These are phyloP conservation scores for Dothideomycetidae sp. DNA, from an alignment of 2,329 filamentous ascomycete genomes.

Conservation along the genomic window DNA sequence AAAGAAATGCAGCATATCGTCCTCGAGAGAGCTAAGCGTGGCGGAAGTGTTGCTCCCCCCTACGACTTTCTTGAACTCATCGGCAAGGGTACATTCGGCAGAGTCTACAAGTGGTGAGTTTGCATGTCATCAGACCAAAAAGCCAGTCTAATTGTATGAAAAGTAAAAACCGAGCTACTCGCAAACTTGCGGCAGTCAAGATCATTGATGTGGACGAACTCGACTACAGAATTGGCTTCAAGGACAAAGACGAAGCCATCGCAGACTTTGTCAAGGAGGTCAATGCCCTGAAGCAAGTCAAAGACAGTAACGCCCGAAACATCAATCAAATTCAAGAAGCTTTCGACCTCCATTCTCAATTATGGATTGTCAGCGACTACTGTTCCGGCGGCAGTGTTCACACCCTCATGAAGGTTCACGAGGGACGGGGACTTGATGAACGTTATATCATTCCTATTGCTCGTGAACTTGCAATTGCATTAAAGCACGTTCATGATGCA, in stretches of 20 bases:
- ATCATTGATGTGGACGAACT: slow-evolving; percentile 73
- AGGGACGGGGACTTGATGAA: slow-evolving; percentile 35
- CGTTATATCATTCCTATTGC: slow-evolving; percentile 50
- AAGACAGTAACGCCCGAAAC: slow-evolving; percentile 60
- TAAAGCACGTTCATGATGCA: slow-evolving; percentile 50
- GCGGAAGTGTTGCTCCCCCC: slow-evolving; percentile 45
- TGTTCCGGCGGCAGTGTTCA: slow-evolving; percentile 70
- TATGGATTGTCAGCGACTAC: slow-evolving; percentile 84
- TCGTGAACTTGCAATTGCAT: slow-evolving; percentile 45
- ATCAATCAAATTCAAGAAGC: slow-evolving; percentile 73
- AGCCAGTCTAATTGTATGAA: too few species aligned
- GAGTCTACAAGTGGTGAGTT: slow-evolving; percentile 51
- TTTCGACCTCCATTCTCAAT: slow-evolving; percentile 59
- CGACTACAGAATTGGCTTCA: slow-evolving; percentile 49
- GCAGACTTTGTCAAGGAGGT: slow-evolving; percentile 47
- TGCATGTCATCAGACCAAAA: too few species aligned
- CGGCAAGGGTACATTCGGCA: slow-evolving; percentile 60
- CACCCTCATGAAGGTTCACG: slow-evolving; percentile 41
- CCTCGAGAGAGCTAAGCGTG: slow-evolving; percentile 45
- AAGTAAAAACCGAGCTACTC: slow-evolving; percentile 17
- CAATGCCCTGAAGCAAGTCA: slow-evolving; percentile 54
- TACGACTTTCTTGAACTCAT: slow-evolving; percentile 60
- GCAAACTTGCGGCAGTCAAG: slow-evolving; percentile 56
- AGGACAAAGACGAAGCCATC: slow-evolving; percentile 49
- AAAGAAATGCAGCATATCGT: slow-evolving; percentile 54